Conservation (phyloP, 768 basidiomycete genomes). For the Tricholomella constricta region DNA sequence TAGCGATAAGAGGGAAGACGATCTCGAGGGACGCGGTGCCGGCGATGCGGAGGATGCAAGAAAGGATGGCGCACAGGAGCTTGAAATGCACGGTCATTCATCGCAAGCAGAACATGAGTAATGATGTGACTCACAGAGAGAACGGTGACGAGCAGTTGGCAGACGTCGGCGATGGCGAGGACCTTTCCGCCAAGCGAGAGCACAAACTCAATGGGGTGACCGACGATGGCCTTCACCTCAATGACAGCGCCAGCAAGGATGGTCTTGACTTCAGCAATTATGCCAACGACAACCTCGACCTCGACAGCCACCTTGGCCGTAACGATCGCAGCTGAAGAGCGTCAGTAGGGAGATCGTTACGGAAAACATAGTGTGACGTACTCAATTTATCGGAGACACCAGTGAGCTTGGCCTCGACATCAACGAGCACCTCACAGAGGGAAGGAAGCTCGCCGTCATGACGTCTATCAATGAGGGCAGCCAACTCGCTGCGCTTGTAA, state of each 20-base stretch:
- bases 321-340: background rate
- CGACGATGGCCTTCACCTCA: conserved; percentile 17
- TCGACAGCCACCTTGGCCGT: no score
- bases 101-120: background rate
- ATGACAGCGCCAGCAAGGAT: conserved; percentile 9
- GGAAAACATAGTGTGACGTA: background rate
- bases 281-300: conserved; percentile 13
- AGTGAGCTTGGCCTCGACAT: background rate
- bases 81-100: background rate
- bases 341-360: background rate
- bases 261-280: conserved; percentile 13
- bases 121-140: conserved; percentile 10
- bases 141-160: conserved; percentile 11
- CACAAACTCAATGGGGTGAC: conserved; percentile 4
- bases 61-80: conserved; percentile 8
- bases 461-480: background rate
- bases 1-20: conserved; percentile 9
- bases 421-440: conserved; percentile 5
- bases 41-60: conserved; percentile 5
- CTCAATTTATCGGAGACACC: background rate
- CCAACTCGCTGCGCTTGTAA: background rate
- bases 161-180: conserved; percentile 11
- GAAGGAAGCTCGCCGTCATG: background rate
- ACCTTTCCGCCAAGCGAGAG: conserved; percentile 15
- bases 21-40: conserved; percentile 1